phyloP scores from a whole-genome alignment of 1,139 yeast species.

The Pneumocystis sp. region DNA sequence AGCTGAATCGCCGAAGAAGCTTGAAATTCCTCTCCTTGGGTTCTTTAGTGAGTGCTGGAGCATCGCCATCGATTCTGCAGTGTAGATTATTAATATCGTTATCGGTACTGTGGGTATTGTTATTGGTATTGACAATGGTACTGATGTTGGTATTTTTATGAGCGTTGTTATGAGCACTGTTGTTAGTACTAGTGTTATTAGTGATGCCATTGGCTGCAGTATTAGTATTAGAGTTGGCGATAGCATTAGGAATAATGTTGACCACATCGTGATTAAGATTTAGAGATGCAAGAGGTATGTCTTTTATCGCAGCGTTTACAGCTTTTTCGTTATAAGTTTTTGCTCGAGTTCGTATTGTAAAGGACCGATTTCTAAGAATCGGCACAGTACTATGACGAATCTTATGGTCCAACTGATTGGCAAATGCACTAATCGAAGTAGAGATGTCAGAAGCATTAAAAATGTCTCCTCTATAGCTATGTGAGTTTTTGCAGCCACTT shows the following conservation, averaged over 20 bases:
- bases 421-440: slow-evolving; percentile 7
- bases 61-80: not conserved
- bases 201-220: not conserved
- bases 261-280: not conserved
- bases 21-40: not conserved
- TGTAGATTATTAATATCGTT: too few species aligned
- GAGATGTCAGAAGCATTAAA: slow-evolving; percentile 15
- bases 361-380: not conserved
- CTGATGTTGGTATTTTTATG: too few species aligned
- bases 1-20: not conserved
- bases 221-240: not conserved
- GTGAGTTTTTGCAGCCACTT: slow-evolving; percentile 30
- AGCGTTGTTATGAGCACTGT: not conserved
- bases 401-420: slow-evolving; percentile 1
- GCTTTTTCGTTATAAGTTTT: slow-evolving; percentile 11
- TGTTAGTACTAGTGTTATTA: too few species aligned
- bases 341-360: slow-evolving; percentile 8
- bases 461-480: not conserved
- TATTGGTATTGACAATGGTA: too few species aligned
- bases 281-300: slow-evolving; percentile 3
- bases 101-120: too few species aligned
- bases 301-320: slow-evolving; percentile 3
- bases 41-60: not conserved
- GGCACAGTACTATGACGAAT: not conserved
- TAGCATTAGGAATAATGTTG: not conserved